These are phyloP conservation scores for Thalia dealbata DNA, from an alignment of 176 grass and related monocot species.

Conservation along the genomic window DNA sequence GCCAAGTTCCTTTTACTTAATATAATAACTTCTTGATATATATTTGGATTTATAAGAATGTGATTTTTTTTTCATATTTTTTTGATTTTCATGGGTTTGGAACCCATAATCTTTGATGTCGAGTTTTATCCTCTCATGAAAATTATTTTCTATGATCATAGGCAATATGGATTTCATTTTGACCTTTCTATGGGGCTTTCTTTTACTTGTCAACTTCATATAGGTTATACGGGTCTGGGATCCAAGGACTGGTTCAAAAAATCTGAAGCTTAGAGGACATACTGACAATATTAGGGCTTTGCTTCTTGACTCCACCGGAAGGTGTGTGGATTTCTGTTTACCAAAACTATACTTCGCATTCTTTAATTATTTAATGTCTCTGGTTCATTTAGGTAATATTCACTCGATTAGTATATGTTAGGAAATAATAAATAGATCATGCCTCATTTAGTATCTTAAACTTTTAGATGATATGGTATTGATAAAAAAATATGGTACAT, in stretches of 20 bases:
- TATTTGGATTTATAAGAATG: not conserved
- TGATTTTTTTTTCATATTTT: too few relatives aligned
- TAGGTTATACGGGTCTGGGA: slow-evolving; percentile 95
- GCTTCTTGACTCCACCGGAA: slow-evolving; percentile 86
- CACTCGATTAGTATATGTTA: not conserved
- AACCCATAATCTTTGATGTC: too few relatives aligned
- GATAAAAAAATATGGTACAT: too few relatives aligned
- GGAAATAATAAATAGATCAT: not conserved
- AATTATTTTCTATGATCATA: not conserved
- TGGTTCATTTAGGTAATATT: not conserved
- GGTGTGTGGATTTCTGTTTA: slow-evolving; percentile 31
- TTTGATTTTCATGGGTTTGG: too few relatives aligned
- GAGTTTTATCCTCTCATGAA: too few relatives aligned
- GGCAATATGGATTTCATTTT: not conserved
- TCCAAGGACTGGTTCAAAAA: slow-evolving; percentile 73
- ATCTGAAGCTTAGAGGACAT: slow-evolving; percentile 92
- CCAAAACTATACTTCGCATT: not conserved
- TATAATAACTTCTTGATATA: too few relatives aligned
- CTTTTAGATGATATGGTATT: too few relatives aligned
- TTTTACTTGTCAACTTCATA: slow-evolving; percentile 16
- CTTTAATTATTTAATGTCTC: not conserved
- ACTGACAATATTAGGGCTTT: slow-evolving; percentile 86
- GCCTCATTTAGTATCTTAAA: not conserved
- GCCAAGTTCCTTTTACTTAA: too few relatives aligned
- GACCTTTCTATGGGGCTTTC: not conserved